Evolutionary conservation across 148 eudicot species (phyloP), one percentile per base, ranked within the genome.

Genomic region (Spergularia bocconei): DNA sequence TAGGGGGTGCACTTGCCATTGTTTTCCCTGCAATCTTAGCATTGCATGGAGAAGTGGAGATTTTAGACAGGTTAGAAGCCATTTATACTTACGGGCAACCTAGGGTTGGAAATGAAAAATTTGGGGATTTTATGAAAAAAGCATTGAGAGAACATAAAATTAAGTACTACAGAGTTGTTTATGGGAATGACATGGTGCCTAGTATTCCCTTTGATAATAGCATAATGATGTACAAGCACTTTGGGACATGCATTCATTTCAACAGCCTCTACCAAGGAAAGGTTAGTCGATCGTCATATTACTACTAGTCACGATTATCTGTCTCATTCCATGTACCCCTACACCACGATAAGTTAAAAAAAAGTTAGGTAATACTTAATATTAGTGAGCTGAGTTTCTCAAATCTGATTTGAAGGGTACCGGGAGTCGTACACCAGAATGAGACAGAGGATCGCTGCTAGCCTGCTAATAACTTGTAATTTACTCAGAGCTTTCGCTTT

Each of bases 61-160:
- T 93, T 50, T 50, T 93, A 14, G 68, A 77, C 39, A 84, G 86
- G 51, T 53, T 89, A 19, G 86, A 84, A 51, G 91, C 78, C 0
- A 67, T 93, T 4, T 90, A 93, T 58, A 93, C 96, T 1, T 93
- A 82, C 54, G 98, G 98, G 11, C 96, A 93, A 61, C 96, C 98
- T 5, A 87, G 90, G 67, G 91, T 93, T 44, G 98, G 98, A 19
- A 86, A 93, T 76, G 79, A 52, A 47, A 67, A 50, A 47, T 89
- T 90, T 69, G 88, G 89, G 1, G 48, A 71, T 12, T 85, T 79
- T 55, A 83, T 89, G 90, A 78, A 69, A 33, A 71, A 21, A 14
- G 52, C 70, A 23, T 70, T 93, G 4, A 72, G 21, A 11, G 60
- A 59, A 12, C 77, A 80, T 51, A 62, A 63, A 15, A 54, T 86